These are phyloP conservation scores for Hylodesmum podocarpum DNA, from an alignment of 306 rosid genomes.

Conservation along the genomic window DNA sequence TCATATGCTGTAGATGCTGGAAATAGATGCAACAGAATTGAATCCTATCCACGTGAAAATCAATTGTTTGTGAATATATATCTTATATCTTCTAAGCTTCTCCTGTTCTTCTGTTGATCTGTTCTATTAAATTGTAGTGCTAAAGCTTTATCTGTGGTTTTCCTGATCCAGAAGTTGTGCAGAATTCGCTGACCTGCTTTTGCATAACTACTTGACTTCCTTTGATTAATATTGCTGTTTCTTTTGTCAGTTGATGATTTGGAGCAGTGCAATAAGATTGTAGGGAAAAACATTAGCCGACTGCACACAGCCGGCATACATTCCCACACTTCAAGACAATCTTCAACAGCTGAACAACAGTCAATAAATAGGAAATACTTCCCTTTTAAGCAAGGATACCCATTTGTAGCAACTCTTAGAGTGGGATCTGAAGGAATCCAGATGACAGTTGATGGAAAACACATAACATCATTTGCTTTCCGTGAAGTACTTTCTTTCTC, in stretches of 20 bases:
- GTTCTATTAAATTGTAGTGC: not conserved
- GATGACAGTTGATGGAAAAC: slow-evolving; percentile 99
- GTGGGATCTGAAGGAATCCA: slow-evolving; percentile 98
- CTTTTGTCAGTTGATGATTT: slow-evolving; percentile 84
- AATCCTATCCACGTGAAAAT: not conserved
- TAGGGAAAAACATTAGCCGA: slow-evolving; percentile 64
- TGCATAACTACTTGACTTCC: not conserved
- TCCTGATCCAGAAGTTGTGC: slow-evolving; percentile 20
- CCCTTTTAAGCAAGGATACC: slow-evolving; percentile 92
- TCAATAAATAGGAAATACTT: slow-evolving; percentile 63
- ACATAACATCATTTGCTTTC: slow-evolving; percentile 83
- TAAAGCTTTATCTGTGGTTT: slow-evolving; percentile 14
- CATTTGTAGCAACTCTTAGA: slow-evolving; percentile 94
- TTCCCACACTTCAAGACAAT: slow-evolving; percentile 57
- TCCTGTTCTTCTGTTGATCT: not conserved
- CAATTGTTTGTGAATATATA: not conserved
- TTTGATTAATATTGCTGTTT: slow-evolving; percentile 30
- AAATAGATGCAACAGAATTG: slow-evolving; percentile 22
- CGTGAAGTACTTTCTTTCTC: slow-evolving; percentile 69
- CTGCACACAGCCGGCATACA: slow-evolving; percentile 22
- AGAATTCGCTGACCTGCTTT: not conserved
- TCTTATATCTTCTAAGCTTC: slow-evolving; percentile 1
- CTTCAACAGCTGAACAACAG: slow-evolving; percentile 48
- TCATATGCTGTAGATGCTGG: not conserved
- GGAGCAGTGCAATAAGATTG: slow-evolving; percentile 94